Evolutionary conservation across 306 rosid species (phyloP).

Genomic region (Inga laurina): DNA sequence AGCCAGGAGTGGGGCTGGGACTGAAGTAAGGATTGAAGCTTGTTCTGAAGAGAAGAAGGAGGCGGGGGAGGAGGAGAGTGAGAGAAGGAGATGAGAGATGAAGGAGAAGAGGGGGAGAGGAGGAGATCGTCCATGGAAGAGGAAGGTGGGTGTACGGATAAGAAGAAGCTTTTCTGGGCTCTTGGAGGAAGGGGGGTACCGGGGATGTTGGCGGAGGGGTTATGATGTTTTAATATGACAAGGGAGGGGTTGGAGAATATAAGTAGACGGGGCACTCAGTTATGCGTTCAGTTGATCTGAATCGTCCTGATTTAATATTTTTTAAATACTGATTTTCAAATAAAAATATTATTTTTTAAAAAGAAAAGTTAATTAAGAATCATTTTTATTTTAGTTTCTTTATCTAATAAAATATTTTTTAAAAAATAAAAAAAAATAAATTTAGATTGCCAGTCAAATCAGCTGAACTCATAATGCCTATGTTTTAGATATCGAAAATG

Average conservation of each 20-base stretch:
- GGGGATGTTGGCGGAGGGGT: not conserved
- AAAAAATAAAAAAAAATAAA: no score
- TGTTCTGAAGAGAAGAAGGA: conserved; percentile 54
- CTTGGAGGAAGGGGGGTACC: not conserved
- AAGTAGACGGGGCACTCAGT: no score
- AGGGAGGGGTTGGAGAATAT: not conserved
- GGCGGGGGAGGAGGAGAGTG: conserved; percentile 50
- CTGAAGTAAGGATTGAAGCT: conserved; percentile 58
- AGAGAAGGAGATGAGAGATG: conserved; percentile 48
- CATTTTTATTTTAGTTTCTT: no score
- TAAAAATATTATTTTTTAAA: no score
- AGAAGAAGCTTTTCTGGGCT: not conserved
- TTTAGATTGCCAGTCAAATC: no score
- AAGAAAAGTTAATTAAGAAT: no score
- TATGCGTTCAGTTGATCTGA: no score
- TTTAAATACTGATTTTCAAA: no score
- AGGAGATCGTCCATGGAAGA: conserved; percentile 49
- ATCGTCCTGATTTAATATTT: no score
- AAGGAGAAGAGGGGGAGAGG: conserved; percentile 69
- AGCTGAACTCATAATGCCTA: no score
- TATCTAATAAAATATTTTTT: no score
- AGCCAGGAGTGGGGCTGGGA: conserved; percentile 64
- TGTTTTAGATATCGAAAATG: no score
- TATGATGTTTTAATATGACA: not conserved
- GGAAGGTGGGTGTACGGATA: conserved; percentile 30